Base-by-base conservation (phyloP, 225 moss, liverwort and hornwort genomes). In the Anthoceros angustus region DNA sequence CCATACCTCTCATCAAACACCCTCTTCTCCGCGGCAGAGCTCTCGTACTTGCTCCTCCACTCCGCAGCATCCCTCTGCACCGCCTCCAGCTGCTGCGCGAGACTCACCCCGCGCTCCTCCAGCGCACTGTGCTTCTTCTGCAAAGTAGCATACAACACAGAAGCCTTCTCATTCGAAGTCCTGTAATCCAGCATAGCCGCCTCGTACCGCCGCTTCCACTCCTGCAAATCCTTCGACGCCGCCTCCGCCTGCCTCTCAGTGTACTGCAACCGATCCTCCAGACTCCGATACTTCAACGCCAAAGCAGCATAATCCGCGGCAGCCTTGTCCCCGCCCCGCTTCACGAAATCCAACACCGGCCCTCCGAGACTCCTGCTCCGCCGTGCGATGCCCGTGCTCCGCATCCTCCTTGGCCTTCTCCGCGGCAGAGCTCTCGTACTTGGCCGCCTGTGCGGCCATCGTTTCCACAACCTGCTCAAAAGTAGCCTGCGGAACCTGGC, bases 131-230 rank as follows among this genome's bases (percentile, higher is more conserved):
- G 75, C 67, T 86, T 92, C 68, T 75, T 84, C 62, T 88, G 88
- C 41, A 86, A 61, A 7, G 74, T 73, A 12, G 83, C 78, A 70
- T 81, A 82, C 61, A 88, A 86, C 5, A 63, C 39, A 10, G 84
- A 73, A 24, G 84, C 68, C 64, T 85, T 88, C 61, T 88, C 92
- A 39, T 78, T 68, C 0, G 84, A 76, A 67, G 72, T 64, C 55
- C 76, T 92, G 68, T 84, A 81, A 18, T 80, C 86, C 32, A 80
- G 86, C 76, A 80, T 70, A 24, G 81, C 70, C 8, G 68, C 77
- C 63, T 86, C 86, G 50, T 87, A 88, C 61, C 92, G 86, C 63
- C 83, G 84, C 76, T 92, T 92, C 92, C 92, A 92, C 64, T 92
- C 88, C 63, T 88, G 88, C 2, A 88, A 75, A 73, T 92, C 92